phyloP scores from a whole-genome alignment of 768 basidiomycete species.

The Tylopilus felleus region DNA sequence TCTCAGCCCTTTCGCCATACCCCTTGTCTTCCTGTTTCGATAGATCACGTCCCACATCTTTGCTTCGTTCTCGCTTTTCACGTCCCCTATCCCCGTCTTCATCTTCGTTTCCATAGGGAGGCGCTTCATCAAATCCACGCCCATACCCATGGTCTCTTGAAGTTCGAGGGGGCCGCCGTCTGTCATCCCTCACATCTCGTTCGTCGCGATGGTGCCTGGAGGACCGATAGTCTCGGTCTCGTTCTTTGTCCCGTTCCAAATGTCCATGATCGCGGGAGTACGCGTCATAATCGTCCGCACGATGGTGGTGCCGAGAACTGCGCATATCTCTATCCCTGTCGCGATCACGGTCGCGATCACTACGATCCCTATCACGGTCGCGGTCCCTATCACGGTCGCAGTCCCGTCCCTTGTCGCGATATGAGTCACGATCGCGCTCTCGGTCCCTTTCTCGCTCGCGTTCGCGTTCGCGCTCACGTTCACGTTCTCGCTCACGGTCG shows the following conservation, averaged over 20 bases:
- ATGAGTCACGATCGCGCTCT: slow-evolving; percentile 26
- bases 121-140: slow-evolving; percentile 50
- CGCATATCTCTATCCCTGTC: slow-evolving; percentile 43
- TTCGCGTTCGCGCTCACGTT: slow-evolving; percentile 25
- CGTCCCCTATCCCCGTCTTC: slow-evolving; percentile 31
- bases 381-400: slow-evolving; percentile 40
- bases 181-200: slow-evolving; percentile 53
- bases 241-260: slow-evolving; percentile 34
- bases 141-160: slow-evolving; percentile 38
- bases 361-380: slow-evolving; percentile 39
- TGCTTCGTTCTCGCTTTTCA: slow-evolving; percentile 50
- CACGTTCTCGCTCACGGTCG: slow-evolving; percentile 38
- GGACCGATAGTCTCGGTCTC: slow-evolving; percentile 41
- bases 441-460: slow-evolving; percentile 28
- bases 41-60: slow-evolving; percentile 33
- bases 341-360: slow-evolving; percentile 41
- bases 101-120: slow-evolving; percentile 38
- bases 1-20: slow-evolving; percentile 60
- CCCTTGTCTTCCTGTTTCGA: slow-evolving; percentile 43
- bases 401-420: slow-evolving; percentile 33
- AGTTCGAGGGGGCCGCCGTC: slow-evolving; percentile 39
- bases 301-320: slow-evolving; percentile 28
- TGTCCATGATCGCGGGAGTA: slow-evolving; percentile 35
- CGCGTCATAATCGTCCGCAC: slow-evolving; percentile 33
- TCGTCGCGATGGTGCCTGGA: slow-evolving; percentile 53